phyloP scores from a whole-genome alignment of 768 basidiomycete species.

The Mycena rosella region DNA sequence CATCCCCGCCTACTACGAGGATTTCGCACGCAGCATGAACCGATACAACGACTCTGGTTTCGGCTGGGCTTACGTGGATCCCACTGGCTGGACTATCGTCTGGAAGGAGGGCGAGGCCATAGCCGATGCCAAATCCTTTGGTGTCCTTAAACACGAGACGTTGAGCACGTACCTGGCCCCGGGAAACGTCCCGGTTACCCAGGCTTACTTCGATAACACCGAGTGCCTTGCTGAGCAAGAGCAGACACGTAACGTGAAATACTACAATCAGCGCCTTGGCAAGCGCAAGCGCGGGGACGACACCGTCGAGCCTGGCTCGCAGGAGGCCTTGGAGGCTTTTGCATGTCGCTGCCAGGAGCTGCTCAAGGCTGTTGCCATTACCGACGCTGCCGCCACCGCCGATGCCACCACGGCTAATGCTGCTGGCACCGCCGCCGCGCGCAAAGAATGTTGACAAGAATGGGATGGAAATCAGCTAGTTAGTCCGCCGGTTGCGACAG shows the following conservation, averaged over 20 bases:
- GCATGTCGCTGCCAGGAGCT: too few relatives aligned
- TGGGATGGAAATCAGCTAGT: not conserved
- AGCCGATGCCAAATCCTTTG: not conserved
- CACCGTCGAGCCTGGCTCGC: too few relatives aligned
- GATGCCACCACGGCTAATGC: not conserved
- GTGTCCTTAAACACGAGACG: slow-evolving; percentile 4
- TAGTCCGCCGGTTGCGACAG: not conserved
- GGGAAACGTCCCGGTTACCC: not conserved
- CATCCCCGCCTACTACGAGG: not conserved
- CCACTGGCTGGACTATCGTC: not conserved
- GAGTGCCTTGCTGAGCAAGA: not conserved
- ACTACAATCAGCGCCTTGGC: not conserved
- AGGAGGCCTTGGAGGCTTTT: too few relatives aligned
- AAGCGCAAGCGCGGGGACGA: not conserved
- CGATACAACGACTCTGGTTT: not conserved
- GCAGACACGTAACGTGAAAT: not conserved
- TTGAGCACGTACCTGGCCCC: not conserved
- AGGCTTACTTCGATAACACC: not conserved
- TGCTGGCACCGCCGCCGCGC: too few relatives aligned
- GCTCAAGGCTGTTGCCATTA: too few relatives aligned
- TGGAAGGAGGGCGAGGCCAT: not conserved
- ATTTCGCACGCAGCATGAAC: not conserved
- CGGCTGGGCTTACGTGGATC: not conserved
- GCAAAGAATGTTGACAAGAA: too few relatives aligned
- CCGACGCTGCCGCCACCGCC: too few relatives aligned